Evolutionary conservation across 306 rosid genomes (phyloP).

Genomic region (Medicago lupulina): DNA sequence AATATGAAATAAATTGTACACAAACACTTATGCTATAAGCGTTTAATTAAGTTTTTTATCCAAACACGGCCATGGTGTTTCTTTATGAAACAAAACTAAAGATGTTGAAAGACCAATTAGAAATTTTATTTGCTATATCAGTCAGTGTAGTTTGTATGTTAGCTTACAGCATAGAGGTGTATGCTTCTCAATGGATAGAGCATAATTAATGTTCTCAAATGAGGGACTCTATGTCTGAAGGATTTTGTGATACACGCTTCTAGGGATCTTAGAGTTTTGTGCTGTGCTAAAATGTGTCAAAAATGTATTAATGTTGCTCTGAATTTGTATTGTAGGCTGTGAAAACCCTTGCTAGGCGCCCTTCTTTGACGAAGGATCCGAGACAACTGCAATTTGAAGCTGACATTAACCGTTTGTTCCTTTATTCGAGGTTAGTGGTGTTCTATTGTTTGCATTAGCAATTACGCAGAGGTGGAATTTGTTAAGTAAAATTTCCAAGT

Average conservation of each 20-base stretch:
- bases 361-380: slow-evolving; percentile 68
- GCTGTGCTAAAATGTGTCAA: not conserved
- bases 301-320: not conserved
- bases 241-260: not conserved
- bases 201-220: not conserved
- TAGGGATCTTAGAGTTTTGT: slow-evolving; percentile 14
- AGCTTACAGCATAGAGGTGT: not conserved
- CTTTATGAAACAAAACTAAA: not conserved
- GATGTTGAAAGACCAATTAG: not conserved
- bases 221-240: not conserved
- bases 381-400: slow-evolving; percentile 79
- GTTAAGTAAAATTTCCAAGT: slow-evolving; percentile 1
- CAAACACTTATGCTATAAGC: not conserved
- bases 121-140: not conserved
- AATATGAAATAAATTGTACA: not conserved
- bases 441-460: slow-evolving; percentile 18
- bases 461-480: slow-evolving; percentile 5
- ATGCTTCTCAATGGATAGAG: not conserved
- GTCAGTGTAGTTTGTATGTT: not conserved
- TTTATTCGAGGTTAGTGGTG: slow-evolving; percentile 69
- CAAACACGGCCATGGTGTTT: not conserved
- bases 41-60: not conserved
- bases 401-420: slow-evolving; percentile 84
- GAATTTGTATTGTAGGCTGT: slow-evolving; percentile 59
- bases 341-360: slow-evolving; percentile 66